A percentile compares a stretch with the other conserved stretches of the same genome.
These are phyloP conservation scores for Paraphaeosphaeria sporulosa DNA, from an alignment of 2,329 filamentous ascomycete genomes.

Conservation along the genomic window DNA sequence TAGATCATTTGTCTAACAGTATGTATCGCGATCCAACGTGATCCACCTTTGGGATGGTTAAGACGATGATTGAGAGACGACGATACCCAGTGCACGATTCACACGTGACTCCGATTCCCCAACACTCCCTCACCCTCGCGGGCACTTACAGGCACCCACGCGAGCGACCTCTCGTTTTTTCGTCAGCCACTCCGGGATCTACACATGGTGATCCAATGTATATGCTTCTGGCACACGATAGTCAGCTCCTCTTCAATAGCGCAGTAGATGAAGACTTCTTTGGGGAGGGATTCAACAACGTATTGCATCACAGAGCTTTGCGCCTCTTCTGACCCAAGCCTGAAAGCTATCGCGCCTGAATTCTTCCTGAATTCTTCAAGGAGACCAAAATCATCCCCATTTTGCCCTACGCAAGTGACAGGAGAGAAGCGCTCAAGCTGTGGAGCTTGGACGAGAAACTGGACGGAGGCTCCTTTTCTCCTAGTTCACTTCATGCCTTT, in stretches of 20 bases:
- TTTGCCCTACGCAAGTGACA: neutral
- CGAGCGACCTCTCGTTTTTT: no score
- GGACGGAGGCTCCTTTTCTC: neutral
- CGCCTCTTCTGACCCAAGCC: neutral
- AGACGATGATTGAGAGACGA: no score
- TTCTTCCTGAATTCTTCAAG: neutral
- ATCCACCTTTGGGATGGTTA: no score
- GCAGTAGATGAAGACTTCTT: neutral
- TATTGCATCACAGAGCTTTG: neutral
- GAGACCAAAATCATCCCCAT: neutral
- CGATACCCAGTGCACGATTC: no score
- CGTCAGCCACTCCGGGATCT: no score
- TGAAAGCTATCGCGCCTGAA: neutral
- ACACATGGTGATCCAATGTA: no score
- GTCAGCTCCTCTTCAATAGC: neutral
- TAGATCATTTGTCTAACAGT: no score
- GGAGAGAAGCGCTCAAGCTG: neutral
- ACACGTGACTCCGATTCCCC: no score
- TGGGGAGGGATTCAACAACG: neutral
- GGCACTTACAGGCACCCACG: no score
- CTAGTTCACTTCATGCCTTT: neutral
- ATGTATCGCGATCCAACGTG: no score
- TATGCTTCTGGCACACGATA: neutral
- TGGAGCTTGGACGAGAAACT: neutral
- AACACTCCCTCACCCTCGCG: no score